These are phyloP conservation scores for Wickerhamomyces alni DNA, from an alignment of 805 yeast genomes.

Conservation along the genomic window DNA sequence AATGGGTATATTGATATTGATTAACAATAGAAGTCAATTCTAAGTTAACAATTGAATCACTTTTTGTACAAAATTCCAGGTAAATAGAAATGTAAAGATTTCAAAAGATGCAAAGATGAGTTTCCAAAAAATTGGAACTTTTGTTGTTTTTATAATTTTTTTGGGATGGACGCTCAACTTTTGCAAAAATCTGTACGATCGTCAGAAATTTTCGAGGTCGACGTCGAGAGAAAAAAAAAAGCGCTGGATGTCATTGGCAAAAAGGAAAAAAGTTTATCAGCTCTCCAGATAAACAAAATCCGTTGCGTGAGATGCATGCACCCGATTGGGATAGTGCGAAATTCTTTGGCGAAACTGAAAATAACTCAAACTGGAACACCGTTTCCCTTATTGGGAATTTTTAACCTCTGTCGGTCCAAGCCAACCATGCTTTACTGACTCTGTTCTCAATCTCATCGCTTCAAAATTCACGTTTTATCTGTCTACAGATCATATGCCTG, in stretches of 20 bases:
- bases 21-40: conserved; percentile 3
- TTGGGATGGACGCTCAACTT: neutral
- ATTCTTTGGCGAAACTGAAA: neutral
- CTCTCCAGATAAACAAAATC: neutral
- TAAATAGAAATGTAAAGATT: conserved; percentile 3
- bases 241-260: conserved; percentile 6
- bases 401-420: neutral
- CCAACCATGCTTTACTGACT: too few relatives aligned
- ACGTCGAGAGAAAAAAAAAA: conserved; percentile 1
- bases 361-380: neutral
- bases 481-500: too few relatives aligned
- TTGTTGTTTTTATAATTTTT: neutral
- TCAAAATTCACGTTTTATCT: too few relatives aligned
- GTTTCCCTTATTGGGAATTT: neutral
- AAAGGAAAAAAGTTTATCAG: conserved; percentile 7
- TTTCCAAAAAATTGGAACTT: neutral
- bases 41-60: conserved; percentile 1
- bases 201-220: neutral
- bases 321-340: neutral
- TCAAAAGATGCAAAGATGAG: neutral
- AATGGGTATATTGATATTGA: conserved; percentile 3
- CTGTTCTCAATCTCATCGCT: too few relatives aligned
- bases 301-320: neutral
- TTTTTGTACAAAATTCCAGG: conserved; percentile 4
- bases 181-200: neutral